Evolutionary conservation across 108 stramenopile species (phyloP).

Genomic region (Cyclotella choctawhatcheeana): DNA sequence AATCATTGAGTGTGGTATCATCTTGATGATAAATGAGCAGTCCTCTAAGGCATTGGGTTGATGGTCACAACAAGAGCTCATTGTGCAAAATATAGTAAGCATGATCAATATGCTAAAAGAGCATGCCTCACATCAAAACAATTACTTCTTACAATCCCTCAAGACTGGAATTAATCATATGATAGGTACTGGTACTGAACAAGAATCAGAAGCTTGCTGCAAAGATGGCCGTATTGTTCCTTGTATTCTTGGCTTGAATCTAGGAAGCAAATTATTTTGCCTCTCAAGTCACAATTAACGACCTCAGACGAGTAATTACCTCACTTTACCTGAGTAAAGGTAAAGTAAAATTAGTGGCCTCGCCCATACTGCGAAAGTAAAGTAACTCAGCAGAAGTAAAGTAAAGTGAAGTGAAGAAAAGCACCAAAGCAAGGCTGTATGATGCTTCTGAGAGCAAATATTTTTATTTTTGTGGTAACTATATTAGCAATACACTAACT

Average conservation of each 20-base stretch:
- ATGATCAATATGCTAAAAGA: constrained; percentile 15
- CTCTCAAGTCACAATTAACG: too few species aligned
- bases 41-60: constrained; percentile 37
- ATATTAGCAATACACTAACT: too few species aligned
- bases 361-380: too few species aligned
- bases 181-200: constrained; percentile 24
- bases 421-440: too few species aligned
- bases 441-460: too few species aligned
- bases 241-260: constrained; percentile 15
- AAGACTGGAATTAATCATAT: constrained; percentile 14
- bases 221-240: constrained; percentile 25
- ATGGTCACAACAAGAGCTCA: constrained; percentile 25
- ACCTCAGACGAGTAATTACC: too few species aligned
- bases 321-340: too few species aligned
- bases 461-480: too few species aligned
- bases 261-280: not conserved
- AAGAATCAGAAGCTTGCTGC: constrained; percentile 11
- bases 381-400: too few species aligned
- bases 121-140: constrained; percentile 10
- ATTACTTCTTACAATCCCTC: not conserved
- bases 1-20: constrained; percentile 28
- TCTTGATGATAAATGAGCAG: constrained; percentile 32
- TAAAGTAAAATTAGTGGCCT: too few species aligned
- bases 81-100: not conserved
- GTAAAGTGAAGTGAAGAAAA: too few species aligned